Percentiles rank a stretch among this genome's conserved stretches.
Evolutionary conservation across 129 eudicot species (phyloP).

Genomic region (Silybum marianum): DNA sequence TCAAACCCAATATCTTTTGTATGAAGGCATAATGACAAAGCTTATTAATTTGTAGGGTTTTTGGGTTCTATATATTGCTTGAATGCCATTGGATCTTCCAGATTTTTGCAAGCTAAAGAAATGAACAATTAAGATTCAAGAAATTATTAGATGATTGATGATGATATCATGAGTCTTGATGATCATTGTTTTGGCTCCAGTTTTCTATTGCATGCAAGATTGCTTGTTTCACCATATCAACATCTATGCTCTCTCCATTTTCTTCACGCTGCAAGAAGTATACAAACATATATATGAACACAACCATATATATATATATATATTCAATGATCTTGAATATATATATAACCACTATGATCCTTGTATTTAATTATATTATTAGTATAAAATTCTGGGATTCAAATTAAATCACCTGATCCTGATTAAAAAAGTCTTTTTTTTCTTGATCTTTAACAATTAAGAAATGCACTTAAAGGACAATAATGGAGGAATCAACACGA

Average conservation of each 20-base stretch:
- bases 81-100: constrained; percentile 20
- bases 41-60: constrained; percentile 27
- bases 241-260: constrained; percentile 58
- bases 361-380: background rate
- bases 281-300: background rate
- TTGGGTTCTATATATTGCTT: constrained; percentile 22
- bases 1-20: background rate
- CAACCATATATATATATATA: too few relatives aligned
- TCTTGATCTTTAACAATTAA: too few relatives aligned
- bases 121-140: constrained; percentile 14
- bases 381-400: background rate
- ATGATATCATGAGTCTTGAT: constrained; percentile 37
- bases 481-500: background rate
- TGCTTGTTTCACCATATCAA: constrained; percentile 71
- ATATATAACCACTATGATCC: too few relatives aligned
- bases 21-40: background rate
- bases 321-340: background rate
- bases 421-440: too few relatives aligned
- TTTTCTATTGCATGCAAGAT: constrained; percentile 68
- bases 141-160: background rate
- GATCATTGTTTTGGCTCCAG: constrained; percentile 57
- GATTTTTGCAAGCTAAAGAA: constrained; percentile 21
- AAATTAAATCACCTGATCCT: too few relatives aligned
- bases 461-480: background rate
- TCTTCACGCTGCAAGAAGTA: constrained; percentile 58